Evolutionary conservation across 768 basidiomycete genomes (phyloP).

Genomic region (Hydnum rufescens): DNA sequence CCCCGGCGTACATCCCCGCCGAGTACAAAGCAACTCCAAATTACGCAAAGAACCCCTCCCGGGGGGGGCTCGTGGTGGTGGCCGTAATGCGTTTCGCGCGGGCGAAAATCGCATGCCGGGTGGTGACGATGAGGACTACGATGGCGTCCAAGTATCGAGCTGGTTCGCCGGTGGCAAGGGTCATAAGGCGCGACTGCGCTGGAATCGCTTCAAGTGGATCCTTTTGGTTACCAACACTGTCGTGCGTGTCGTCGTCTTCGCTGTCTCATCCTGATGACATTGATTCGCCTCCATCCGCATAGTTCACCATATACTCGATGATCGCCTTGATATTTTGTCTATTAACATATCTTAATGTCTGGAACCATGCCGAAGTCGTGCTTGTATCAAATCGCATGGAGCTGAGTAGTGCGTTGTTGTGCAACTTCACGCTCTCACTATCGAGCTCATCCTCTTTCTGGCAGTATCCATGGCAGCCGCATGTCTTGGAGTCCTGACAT

Average conservation of each 20-base stretch:
- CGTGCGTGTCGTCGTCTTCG: constrained; percentile 19
- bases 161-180: constrained; percentile 24
- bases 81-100: constrained; percentile 41
- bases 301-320: constrained; percentile 44
- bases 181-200: constrained; percentile 34
- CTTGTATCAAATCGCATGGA: constrained; percentile 48
- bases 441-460: not conserved
- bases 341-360: constrained; percentile 61
- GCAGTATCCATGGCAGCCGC: constrained; percentile 48
- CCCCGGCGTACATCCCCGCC: constrained; percentile 24
- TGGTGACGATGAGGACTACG: constrained; percentile 35
- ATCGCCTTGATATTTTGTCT: constrained; percentile 43
- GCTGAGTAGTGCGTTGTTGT: constrained; percentile 27
- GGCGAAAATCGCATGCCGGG: constrained; percentile 34
- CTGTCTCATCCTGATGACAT: not conserved
- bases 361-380: constrained; percentile 46
- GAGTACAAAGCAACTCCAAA: constrained; percentile 14
- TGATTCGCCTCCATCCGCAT: not conserved
- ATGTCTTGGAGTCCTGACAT: constrained; percentile 36
- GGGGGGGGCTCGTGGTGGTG: constrained; percentile 53
- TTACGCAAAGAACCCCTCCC: constrained; percentile 21
- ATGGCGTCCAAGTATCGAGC: constrained; percentile 17
- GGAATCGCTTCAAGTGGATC: constrained; percentile 76
- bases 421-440: not conserved
- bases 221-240: constrained; percentile 45